Evolutionary conservation across 352 stramenopile genomes (phyloP).

Genomic region (Globisporangium spinosum): DNA sequence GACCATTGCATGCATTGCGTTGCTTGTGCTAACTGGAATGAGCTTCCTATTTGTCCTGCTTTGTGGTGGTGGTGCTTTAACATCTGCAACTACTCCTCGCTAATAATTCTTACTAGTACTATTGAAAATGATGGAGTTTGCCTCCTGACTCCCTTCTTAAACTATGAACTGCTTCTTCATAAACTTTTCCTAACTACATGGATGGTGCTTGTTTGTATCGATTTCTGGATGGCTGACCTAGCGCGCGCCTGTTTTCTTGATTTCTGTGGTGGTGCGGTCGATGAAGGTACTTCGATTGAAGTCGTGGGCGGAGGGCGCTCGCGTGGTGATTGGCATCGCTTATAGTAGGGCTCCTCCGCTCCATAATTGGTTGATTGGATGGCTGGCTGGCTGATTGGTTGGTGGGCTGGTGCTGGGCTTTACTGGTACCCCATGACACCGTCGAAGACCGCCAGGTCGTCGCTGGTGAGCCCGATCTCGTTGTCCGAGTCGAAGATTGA

Average conservation of each 20-base stretch:
- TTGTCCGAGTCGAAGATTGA: conserved; percentile 7
- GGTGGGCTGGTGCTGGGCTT: not conserved
- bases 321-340: not conserved
- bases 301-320: not conserved
- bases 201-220: not conserved
- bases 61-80: too few species aligned
- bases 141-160: too few species aligned
- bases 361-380: not conserved
- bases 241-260: not conserved
- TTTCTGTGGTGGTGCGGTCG: not conserved
- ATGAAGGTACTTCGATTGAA: not conserved
- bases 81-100: too few species aligned
- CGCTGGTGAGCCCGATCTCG: conserved; percentile 2
- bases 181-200: not conserved
- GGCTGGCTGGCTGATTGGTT: not conserved
- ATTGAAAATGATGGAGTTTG: too few species aligned
- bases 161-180: too few species aligned
- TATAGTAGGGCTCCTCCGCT: not conserved
- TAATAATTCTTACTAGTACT: too few species aligned
- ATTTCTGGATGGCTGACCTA: not conserved
- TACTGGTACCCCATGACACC: not conserved
- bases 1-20: too few species aligned
- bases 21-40: too few species aligned
- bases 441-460: conserved; percentile 2
- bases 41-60: too few species aligned